phyloP scores from a whole-genome alignment of 1,139 yeast species.

The Yamadazyma dendronema region DNA sequence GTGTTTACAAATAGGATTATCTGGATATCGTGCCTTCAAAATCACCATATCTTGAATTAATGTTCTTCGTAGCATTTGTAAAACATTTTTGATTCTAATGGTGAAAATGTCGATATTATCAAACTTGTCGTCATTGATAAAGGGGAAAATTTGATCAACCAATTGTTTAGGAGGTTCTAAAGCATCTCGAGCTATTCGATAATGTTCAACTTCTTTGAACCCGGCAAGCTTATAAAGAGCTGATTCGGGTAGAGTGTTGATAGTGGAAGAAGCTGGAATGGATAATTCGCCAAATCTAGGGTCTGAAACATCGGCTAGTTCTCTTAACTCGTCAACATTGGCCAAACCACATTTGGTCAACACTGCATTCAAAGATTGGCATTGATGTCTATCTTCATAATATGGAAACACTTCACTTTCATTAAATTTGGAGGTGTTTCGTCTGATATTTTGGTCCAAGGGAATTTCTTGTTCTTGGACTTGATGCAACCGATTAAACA shows the following conservation, averaged over 20 bases:
- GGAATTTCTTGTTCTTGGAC: slow-evolving; percentile 18
- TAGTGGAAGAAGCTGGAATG: slow-evolving; percentile 13
- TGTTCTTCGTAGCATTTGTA: slow-evolving; percentile 23
- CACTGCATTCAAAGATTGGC: slow-evolving; percentile 24
- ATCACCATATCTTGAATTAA: slow-evolving; percentile 37
- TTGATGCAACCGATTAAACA: slow-evolving; percentile 31
- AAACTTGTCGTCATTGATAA: slow-evolving; percentile 19
- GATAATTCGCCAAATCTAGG: background rate
- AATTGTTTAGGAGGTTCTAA: slow-evolving; percentile 30
- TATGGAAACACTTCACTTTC: slow-evolving; percentile 27
- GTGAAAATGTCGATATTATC: slow-evolving; percentile 15
- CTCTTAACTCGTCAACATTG: background rate
- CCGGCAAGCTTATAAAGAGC: slow-evolving; percentile 25
- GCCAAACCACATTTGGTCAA: slow-evolving; percentile 20
- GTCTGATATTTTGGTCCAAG: slow-evolving; percentile 8
- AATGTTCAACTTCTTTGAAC: slow-evolving; percentile 20
- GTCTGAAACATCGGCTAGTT: background rate
- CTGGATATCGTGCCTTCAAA: slow-evolving; percentile 24
- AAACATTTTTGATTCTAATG: slow-evolving; percentile 19
- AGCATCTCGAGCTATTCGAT: slow-evolving; percentile 20
- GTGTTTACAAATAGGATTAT: slow-evolving; percentile 26
- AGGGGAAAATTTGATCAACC: slow-evolving; percentile 30
- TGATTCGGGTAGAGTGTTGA: slow-evolving; percentile 17
- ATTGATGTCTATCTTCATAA: slow-evolving; percentile 29
- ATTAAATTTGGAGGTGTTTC: slow-evolving; percentile 14